These are phyloP conservation scores for Drechmeria coniospora DNA, from an alignment of 2,329 filamentous ascomycete species.

Conservation along the genomic window DNA sequence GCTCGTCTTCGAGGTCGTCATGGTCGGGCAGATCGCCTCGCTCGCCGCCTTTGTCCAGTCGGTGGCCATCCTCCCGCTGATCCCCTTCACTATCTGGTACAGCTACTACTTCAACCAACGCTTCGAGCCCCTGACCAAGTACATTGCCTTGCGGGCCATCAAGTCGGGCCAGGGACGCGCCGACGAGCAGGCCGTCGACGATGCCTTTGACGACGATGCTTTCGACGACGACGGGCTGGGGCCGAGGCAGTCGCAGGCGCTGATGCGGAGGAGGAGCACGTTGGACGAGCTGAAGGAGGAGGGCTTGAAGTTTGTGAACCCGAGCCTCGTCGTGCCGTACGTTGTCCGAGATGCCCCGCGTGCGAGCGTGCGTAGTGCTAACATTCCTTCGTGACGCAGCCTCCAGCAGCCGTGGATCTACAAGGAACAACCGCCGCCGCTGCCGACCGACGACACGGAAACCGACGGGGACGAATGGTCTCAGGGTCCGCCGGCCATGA, in stretches of 20 bases:
- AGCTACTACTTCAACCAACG: conserved; percentile 64
- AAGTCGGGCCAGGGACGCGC: conserved; percentile 30
- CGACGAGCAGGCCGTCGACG: conserved; percentile 19
- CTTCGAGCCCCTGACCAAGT: conserved; percentile 79
- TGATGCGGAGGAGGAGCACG: conserved; percentile 42
- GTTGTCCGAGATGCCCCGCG: too few species aligned
- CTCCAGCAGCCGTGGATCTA: conserved; percentile 60
- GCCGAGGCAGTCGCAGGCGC: conserved; percentile 20
- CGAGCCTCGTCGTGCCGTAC: conserved; percentile 53
- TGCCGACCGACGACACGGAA: conserved; percentile 12
- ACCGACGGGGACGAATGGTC: conserved; percentile 10
- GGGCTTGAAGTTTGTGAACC: conserved; percentile 59
- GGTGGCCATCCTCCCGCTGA: conserved; percentile 57
- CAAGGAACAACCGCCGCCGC: conserved; percentile 32
- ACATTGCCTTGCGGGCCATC: conserved; percentile 82
- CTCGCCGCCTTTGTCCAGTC: conserved; percentile 59
- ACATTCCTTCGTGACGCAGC: conserved; percentile 17
- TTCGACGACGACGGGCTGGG: conserved; percentile 19
- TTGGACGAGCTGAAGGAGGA: conserved; percentile 59
- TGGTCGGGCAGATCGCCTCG: conserved; percentile 72
- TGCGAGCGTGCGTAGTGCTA: too few species aligned
- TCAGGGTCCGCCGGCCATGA: conserved; percentile 7
- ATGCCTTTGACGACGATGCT: conserved; percentile 25
- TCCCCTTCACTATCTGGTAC: conserved; percentile 77
- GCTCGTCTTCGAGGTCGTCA: conserved; percentile 78